A percentile compares a stretch with the other conserved stretches of the same genome.
Conservation (phyloP, 1,284 basidiomycete species). For the Schizophyllum amplum region DNA sequence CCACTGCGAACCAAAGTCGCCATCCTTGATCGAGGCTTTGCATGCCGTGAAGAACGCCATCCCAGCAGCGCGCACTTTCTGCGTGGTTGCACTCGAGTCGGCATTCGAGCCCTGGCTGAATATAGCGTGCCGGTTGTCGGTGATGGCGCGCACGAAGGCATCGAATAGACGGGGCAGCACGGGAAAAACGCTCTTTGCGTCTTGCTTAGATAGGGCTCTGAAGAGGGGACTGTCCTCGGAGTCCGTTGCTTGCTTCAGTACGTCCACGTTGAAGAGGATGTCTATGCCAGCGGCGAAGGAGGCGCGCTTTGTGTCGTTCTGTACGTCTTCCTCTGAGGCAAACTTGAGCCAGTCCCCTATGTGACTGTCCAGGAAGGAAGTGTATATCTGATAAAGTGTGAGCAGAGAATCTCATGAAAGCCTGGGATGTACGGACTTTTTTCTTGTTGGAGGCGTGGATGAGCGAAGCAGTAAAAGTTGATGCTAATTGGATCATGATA, state of each 20-base stretch:
- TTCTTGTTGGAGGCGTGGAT: slow-evolving; percentile 52
- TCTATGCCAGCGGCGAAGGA: slow-evolving; percentile 49
- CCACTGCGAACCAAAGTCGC: slow-evolving; percentile 8
- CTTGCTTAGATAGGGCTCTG: slow-evolving; percentile 21
- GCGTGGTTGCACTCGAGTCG: slow-evolving; percentile 20
- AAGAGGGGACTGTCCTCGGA: slow-evolving; percentile 32
- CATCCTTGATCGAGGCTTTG: slow-evolving; percentile 23
- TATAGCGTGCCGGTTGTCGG: slow-evolving; percentile 36
- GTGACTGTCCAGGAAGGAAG: slow-evolving; percentile 39
- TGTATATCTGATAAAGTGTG: slow-evolving; percentile 28
- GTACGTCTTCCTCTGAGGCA: slow-evolving; percentile 5
- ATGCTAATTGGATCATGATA: slow-evolving; percentile 32
- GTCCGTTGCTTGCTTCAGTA: slow-evolving; percentile 33
- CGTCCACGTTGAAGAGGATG: slow-evolving; percentile 54
- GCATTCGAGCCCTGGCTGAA: slow-evolving; percentile 35
- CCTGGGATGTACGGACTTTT: slow-evolving; percentile 37
- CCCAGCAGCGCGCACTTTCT: slow-evolving; percentile 29
- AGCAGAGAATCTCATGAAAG: no score
- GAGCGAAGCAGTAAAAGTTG: slow-evolving; percentile 41
- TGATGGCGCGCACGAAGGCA: slow-evolving; percentile 36
- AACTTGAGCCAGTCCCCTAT: slow-evolving; percentile 43
- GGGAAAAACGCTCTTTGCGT: slow-evolving; percentile 17
- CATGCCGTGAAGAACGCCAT: slow-evolving; percentile 39
- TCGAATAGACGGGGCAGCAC: slow-evolving; percentile 35
- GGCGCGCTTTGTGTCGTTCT: slow-evolving; percentile 17